Percentiles rank a stretch among this genome's conserved stretches.
phyloP scores from a whole-genome alignment of 345 rosid species.

The Euphorbia pulcherrima region DNA sequence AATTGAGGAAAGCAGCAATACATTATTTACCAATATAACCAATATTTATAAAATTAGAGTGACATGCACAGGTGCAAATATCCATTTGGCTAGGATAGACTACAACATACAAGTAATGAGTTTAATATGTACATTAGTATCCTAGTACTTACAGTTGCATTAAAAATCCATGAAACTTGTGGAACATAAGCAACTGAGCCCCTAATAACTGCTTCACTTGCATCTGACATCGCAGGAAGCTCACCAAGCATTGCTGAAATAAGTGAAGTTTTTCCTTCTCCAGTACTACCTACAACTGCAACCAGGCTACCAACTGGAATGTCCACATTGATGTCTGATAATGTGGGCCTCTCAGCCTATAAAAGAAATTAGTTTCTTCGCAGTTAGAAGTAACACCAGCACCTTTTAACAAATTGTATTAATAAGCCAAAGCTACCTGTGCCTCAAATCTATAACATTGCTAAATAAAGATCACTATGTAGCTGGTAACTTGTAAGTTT shows the following conservation, averaged over 20 bases:
- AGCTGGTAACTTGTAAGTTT: not conserved
- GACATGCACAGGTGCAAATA: not conserved
- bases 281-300: slow-evolving; percentile 95
- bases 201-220: slow-evolving; percentile 62
- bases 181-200: slow-evolving; percentile 96
- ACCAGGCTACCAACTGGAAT: slow-evolving; percentile 86
- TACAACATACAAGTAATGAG: not conserved
- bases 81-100: not conserved
- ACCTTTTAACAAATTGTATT: not conserved
- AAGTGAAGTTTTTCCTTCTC: slow-evolving; percentile 97
- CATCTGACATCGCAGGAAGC: slow-evolving; percentile 71
- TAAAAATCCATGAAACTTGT: slow-evolving; percentile 98
- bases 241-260: slow-evolving; percentile 98
- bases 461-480: not conserved
- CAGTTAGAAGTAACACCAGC: not conserved
- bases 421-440: not conserved
- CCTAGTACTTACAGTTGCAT: slow-evolving; percentile 80
- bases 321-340: slow-evolving; percentile 83
- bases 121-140: not conserved
- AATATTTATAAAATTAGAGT: not conserved
- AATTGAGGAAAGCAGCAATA: not conserved
- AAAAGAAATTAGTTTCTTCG: slow-evolving; percentile 21
- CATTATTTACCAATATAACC: not conserved
- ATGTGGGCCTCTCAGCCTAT: slow-evolving; percentile 84
- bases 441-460: not conserved